Conservation (phyloP, 2,329 filamentous ascomycete genomes). For the Zalaria obscura region DNA sequence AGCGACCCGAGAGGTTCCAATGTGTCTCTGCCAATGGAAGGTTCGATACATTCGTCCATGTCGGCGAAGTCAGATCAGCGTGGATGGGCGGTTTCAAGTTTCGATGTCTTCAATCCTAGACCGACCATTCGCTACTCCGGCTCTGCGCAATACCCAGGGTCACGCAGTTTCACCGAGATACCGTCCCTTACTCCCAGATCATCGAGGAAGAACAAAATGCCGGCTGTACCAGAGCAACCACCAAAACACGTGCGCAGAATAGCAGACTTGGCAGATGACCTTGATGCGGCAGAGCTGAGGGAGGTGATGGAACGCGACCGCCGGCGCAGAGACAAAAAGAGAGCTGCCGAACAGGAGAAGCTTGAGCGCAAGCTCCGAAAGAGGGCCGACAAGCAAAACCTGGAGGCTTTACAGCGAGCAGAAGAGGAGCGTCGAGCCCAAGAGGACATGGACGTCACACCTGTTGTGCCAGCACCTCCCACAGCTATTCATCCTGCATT, state of each 20-base stretch:
- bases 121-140: constrained; percentile 54
- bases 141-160: constrained; percentile 1
- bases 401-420: constrained; percentile 26
- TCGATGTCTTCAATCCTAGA: constrained; percentile 71
- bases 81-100: constrained; percentile 65
- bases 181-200: neutral
- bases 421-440: constrained; percentile 29
- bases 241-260: constrained; percentile 45
- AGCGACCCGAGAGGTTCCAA: constrained; percentile 38
- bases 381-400: constrained; percentile 41
- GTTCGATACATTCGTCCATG: constrained; percentile 63
- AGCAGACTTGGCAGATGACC: constrained; percentile 62
- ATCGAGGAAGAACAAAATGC: constrained; percentile 19
- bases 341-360: constrained; percentile 51
- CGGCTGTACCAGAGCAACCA: constrained; percentile 9
- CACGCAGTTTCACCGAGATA: neutral
- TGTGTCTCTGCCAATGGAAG: constrained; percentile 58
- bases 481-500: constrained; percentile 20
- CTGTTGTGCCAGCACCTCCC: constrained; percentile 8
- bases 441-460: constrained; percentile 1
- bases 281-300: constrained; percentile 71
- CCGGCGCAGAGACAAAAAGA: constrained; percentile 63
- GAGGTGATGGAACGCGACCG: constrained; percentile 84
- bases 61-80: constrained; percentile 61
- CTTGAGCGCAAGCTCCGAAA: constrained; percentile 50